phyloP scores from a whole-genome alignment of 129 eudicot species.

The Centella asiatica region DNA sequence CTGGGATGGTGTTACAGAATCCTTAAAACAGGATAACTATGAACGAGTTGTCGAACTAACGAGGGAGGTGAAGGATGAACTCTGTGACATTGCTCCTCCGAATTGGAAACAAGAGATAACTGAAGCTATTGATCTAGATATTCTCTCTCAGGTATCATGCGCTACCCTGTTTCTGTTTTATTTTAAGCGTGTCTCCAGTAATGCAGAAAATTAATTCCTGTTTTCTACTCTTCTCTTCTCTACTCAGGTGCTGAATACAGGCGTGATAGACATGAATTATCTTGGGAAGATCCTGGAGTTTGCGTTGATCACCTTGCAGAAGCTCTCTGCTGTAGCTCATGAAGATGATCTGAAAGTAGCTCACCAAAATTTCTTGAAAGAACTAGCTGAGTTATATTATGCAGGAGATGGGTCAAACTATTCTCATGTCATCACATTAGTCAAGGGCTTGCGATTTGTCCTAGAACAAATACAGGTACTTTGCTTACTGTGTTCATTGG shows the following conservation, averaged over 20 bases:
- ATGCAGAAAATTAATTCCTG: background rate
- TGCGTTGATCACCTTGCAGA: slow-evolving; percentile 66
- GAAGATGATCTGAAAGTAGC: slow-evolving; percentile 52
- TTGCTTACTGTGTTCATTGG: slow-evolving; percentile 3
- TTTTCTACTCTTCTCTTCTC: background rate
- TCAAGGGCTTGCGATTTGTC: slow-evolving; percentile 87
- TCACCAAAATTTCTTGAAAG: slow-evolving; percentile 55
- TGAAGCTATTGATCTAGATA: slow-evolving; percentile 71
- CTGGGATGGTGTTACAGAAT: slow-evolving; percentile 70
- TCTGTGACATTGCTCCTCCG: slow-evolving; percentile 77
- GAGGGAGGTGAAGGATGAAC: slow-evolving; percentile 87
- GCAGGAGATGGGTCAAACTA: slow-evolving; percentile 38
- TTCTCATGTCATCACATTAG: slow-evolving; percentile 50
- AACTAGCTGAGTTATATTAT: slow-evolving; percentile 50
- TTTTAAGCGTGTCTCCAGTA: background rate
- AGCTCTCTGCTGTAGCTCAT: slow-evolving; percentile 90
- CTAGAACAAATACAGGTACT: slow-evolving; percentile 75
- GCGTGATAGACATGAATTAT: slow-evolving; percentile 60
- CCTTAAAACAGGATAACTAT: slow-evolving; percentile 49
- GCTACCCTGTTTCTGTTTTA: background rate
- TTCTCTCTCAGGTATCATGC: slow-evolving; percentile 63
- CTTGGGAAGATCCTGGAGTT: slow-evolving; percentile 77
- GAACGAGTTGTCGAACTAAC: slow-evolving; percentile 58
- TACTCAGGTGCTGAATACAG: slow-evolving; percentile 57
- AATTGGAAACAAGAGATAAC: slow-evolving; percentile 80